Conservation (phyloP, 148 eudicot species). For the Rhododendron vialii region DNA sequence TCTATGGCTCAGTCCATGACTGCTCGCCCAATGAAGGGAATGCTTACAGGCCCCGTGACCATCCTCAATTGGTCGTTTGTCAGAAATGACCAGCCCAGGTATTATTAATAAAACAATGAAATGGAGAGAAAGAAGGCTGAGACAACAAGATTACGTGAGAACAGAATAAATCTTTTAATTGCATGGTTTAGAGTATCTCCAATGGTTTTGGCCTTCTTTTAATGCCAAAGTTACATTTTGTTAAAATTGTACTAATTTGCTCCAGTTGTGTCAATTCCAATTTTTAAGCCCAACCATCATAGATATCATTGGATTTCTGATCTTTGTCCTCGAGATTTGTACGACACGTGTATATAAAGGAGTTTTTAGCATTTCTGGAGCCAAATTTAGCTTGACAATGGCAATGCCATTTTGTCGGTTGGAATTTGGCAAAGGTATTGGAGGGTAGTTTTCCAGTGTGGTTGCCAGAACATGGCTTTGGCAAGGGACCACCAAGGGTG, state of each 20-base stretch:
- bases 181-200: background rate
- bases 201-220: background rate
- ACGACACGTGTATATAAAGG: background rate
- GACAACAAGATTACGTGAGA: background rate
- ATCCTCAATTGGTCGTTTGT: constrained; percentile 97
- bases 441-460: background rate
- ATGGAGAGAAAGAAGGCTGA: background rate
- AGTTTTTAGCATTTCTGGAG: background rate
- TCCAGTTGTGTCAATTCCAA: background rate
- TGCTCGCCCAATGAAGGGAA: constrained; percentile 96
- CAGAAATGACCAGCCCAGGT: constrained; percentile 96
- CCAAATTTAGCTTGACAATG: background rate
- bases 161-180: background rate
- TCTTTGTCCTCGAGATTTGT: background rate
- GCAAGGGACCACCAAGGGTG: background rate
- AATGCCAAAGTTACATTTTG: background rate
- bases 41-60: constrained; percentile 95
- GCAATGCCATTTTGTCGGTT: background rate
- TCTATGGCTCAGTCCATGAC: constrained; percentile 88
- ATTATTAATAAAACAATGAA: background rate
- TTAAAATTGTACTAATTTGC: background rate
- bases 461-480: background rate
- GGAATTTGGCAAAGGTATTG: background rate
- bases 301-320: background rate
- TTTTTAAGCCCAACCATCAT: background rate